Conservation (phyloP, 2,329 filamentous ascomycete species). For the Arthrobotrys entomopaga region DNA sequence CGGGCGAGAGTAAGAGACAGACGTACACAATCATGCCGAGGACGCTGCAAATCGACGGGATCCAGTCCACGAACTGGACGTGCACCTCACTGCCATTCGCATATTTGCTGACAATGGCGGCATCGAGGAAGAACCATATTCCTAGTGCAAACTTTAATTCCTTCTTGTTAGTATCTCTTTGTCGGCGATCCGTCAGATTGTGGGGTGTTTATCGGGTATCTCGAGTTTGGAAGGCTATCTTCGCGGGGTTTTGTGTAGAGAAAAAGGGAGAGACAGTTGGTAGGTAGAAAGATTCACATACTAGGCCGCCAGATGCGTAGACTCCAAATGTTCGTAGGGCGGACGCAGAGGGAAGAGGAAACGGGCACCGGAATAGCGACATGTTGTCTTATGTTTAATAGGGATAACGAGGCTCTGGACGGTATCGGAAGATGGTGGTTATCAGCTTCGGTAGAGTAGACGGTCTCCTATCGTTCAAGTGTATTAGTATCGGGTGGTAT, state of each 20-base stretch:
- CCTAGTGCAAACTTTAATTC: slow-evolving; percentile 72
- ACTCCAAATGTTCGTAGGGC: slow-evolving; percentile 73
- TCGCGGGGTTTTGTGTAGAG: not conserved
- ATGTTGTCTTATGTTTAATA: slow-evolving; percentile 57
- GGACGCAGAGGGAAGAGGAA: slow-evolving; percentile 75
- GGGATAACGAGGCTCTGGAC: slow-evolving; percentile 31
- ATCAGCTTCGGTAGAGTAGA: not conserved
- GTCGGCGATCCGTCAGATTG: slow-evolving; percentile 6
- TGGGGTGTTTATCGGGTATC: slow-evolving; percentile 2
- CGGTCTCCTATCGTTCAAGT: not conserved
- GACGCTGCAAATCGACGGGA: slow-evolving; percentile 75
- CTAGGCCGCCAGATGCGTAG: slow-evolving; percentile 73
- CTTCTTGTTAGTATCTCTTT: not conserved
- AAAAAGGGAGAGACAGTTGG: not conserved
- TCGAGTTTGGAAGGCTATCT: not conserved
- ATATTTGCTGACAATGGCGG: slow-evolving; percentile 72
- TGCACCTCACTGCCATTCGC: slow-evolving; percentile 72
- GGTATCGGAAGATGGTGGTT: slow-evolving; percentile 7
- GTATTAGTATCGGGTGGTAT: not conserved
- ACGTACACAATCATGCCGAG: slow-evolving; percentile 73
- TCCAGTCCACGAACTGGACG: slow-evolving; percentile 77
- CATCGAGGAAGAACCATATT: slow-evolving; percentile 76
- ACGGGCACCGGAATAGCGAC: slow-evolving; percentile 74
- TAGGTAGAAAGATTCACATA: slow-evolving; percentile 62
- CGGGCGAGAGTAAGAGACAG: not conserved